Evolutionary conservation across 108 stramenopile species (phyloP).

Genomic region (Cyclostephanos tholiformis): DNA sequence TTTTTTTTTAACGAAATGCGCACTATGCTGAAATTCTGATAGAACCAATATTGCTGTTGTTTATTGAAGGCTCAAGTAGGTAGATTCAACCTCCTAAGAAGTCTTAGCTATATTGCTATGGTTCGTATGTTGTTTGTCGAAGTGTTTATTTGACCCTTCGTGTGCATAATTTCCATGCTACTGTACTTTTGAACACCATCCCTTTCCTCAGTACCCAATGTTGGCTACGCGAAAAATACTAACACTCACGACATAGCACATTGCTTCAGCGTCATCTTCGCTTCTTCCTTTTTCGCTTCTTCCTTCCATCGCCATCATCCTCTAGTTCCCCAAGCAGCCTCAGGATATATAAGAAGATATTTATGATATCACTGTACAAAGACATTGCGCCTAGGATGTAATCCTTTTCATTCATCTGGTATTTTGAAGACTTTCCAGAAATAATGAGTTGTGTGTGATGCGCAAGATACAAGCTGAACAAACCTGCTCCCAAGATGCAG

Average conservation of each 20-base stretch:
- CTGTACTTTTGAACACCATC: neutral
- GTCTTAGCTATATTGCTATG: too few species aligned
- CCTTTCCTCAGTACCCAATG: neutral
- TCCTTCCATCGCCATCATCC: conserved; percentile 33
- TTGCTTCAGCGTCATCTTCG: conserved; percentile 4
- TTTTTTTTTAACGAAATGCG: too few species aligned
- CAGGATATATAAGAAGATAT: conserved; percentile 90
- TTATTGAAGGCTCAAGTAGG: too few species aligned
- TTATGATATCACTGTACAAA: conserved; percentile 91
- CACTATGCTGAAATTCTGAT: neutral
- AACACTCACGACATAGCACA: neutral
- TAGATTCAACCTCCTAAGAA: too few species aligned
- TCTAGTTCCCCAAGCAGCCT: conserved; percentile 71
- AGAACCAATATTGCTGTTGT: neutral
- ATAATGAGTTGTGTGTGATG: conserved; percentile 84
- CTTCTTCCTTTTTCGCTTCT: neutral
- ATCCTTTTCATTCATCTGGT: conserved; percentile 89
- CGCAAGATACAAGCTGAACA: conserved; percentile 80
- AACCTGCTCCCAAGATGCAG: conserved; percentile 58
- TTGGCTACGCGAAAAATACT: neutral
- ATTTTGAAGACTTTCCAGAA: conserved; percentile 81
- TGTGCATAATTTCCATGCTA: too few species aligned
- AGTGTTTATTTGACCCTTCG: too few species aligned
- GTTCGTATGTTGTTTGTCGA: too few species aligned
- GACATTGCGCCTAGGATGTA: conserved; percentile 91